Conservation (phyloP, 2,329 filamentous ascomycete species). For the Penicillium griseofulvum region DNA sequence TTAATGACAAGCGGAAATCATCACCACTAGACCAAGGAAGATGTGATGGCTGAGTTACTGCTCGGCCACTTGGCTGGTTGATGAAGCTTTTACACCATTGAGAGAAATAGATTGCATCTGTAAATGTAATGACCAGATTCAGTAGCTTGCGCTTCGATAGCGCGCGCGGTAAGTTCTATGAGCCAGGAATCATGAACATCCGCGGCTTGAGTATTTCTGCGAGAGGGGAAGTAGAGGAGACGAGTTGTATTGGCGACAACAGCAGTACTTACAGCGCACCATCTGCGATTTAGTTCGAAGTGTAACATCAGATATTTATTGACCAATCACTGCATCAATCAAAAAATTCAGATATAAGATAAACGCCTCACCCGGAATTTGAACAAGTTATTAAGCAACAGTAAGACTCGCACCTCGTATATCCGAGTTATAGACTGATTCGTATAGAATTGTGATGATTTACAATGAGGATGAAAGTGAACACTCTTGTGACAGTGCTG, state of each 20-base stretch:
- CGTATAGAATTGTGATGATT: neutral
- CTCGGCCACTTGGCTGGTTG: too few relatives aligned
- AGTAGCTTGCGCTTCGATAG: too few relatives aligned
- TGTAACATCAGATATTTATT: too few relatives aligned
- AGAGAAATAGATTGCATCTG: neutral
- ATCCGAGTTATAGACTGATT: neutral
- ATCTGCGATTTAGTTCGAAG: too few relatives aligned
- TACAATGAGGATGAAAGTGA: neutral
- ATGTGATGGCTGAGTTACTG: conserved; percentile 19
- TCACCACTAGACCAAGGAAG: conserved; percentile 42
- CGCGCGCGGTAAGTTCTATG: too few relatives aligned
- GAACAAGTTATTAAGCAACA: neutral
- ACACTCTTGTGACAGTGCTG: neutral
- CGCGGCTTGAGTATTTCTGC: too few relatives aligned
- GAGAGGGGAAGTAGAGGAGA: too few relatives aligned
- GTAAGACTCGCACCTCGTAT: neutral
- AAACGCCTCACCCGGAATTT: neutral
- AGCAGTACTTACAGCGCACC: too few relatives aligned
- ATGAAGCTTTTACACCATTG: too few relatives aligned
- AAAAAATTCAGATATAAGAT: neutral
- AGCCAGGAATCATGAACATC: too few relatives aligned
- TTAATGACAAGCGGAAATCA: conserved; percentile 42
- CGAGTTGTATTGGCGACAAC: too few relatives aligned
- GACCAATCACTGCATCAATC: too few relatives aligned
- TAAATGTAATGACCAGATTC: neutral